Percentiles rank a stretch among this genome's conserved stretches.
Conservation (phyloP, 2,329 filamentous ascomycete species). For the Fusarium napiforme region DNA sequence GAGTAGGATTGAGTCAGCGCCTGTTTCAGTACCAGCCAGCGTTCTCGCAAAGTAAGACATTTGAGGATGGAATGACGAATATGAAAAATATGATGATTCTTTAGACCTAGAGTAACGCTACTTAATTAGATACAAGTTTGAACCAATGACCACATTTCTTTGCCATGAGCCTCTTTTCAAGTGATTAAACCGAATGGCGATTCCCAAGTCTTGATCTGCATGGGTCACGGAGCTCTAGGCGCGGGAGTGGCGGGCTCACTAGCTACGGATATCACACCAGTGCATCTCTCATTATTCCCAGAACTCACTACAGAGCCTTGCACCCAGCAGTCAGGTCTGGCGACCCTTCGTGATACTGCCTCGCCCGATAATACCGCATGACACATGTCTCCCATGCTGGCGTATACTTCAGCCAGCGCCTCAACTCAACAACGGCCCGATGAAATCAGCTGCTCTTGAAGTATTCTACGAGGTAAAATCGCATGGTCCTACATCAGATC, state of each 20-base stretch:
- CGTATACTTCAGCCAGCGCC: background rate
- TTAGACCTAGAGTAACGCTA: background rate
- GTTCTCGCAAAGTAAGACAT: background rate
- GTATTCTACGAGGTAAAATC: background rate
- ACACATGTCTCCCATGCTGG: background rate
- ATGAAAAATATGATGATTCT: background rate
- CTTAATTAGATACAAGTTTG: background rate
- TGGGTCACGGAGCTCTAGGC: background rate
- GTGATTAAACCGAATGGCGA: background rate
- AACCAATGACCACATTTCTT: fast-evolving
- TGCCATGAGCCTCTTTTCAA: fast-evolving
- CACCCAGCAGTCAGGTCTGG: background rate
- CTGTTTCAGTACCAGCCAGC: constrained; percentile 10
- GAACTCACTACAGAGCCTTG: too few relatives aligned
- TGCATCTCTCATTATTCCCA: background rate
- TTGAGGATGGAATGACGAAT: fast-evolving
- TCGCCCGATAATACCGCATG: background rate
- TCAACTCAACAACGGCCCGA: background rate
- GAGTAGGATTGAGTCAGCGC: constrained; percentile 19
- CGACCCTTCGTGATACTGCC: background rate
- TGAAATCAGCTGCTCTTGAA: background rate
- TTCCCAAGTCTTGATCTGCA: background rate
- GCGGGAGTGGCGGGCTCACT: background rate
- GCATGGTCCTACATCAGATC: constrained; percentile 5
- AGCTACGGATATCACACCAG: background rate